Evolutionary conservation across 1,139 yeast species (phyloP), one percentile per base, ranked within the genome.

Genomic region (Kodamaea suecica): DNA sequence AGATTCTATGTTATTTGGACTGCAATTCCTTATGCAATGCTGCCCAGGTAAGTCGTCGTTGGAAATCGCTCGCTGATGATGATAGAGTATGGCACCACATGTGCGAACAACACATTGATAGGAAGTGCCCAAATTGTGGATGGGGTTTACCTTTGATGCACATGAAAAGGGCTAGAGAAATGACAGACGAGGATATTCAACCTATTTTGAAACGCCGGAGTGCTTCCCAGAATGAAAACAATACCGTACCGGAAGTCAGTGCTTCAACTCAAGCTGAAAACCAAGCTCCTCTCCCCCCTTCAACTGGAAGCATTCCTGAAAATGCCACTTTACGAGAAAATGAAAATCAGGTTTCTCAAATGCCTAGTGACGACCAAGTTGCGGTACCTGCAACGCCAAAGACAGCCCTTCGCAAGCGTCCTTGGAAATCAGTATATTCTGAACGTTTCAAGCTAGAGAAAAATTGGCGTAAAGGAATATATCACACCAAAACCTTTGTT

Each of bases 91-190:
- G 98, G 98, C 95, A 92, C 57, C 88, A 92, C 48, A 84, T 92
- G 92, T 92, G 98, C 58, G 96, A 88, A 57, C 98, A 92, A 59
- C 98, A 92, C 57, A 92, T 92, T 39, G 98, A 92, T 60, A 72
- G 95, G 41, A 92, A 92, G 58, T 92, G 98, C 61, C 95, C 97
- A 29, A 87, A 86, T 55, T 92, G 98, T 66, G 98, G 98, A 8
- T 92, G 98, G 98, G 98, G 98, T 4, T 69, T 92, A 47, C 98
- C 98, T 2, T 65, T 92, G 42, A 76, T 92, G 77, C 87, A 82
- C 49, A 84, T 84, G 82, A 82, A 81, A 52, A 66, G 85, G 43
- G 82, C 85, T 5, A 64, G 86, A 43, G 82, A 75, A 49, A 60
- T 63, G 45, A 41, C 50, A 20, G 63, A 53, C 17, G 63, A 61